phyloP scores from a whole-genome alignment of 2,329 filamentous ascomycete genomes.

The Aspergillus sp. region DNA sequence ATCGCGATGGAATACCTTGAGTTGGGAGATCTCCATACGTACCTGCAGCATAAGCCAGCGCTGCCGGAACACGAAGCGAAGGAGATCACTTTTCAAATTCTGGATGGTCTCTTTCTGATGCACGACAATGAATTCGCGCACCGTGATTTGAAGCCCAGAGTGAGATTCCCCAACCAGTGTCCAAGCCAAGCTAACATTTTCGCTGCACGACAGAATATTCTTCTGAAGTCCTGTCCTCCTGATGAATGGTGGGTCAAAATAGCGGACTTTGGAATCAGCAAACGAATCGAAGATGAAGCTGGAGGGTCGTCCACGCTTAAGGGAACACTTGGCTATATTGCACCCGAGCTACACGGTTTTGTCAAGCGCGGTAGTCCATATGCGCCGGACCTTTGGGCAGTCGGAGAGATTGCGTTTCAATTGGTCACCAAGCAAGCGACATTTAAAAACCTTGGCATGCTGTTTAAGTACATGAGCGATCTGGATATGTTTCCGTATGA shows the following conservation, averaged over 20 bases:
- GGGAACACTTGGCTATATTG: constrained; percentile 8
- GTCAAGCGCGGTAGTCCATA: background rate
- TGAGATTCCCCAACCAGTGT: background rate
- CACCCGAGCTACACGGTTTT: constrained; percentile 4
- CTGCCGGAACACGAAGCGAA: background rate
- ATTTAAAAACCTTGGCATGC: background rate
- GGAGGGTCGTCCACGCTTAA: background rate
- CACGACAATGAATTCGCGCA: constrained; percentile 6
- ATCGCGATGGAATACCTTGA: constrained; percentile 10
- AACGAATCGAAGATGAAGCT: constrained; percentile 4
- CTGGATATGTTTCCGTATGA: background rate
- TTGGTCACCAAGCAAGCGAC: constrained; percentile 3
- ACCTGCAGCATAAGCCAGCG: background rate
- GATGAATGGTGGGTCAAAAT: constrained; percentile 7
- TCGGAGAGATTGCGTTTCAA: constrained; percentile 3
- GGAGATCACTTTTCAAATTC: background rate
- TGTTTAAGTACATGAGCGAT: background rate
- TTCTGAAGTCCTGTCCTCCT: background rate
- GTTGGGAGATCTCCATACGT: constrained; percentile 3
- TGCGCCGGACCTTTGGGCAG: constrained; percentile 8
- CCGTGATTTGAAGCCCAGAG: constrained; percentile 8
- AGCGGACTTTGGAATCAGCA: constrained; percentile 12
- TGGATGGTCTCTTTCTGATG: constrained; percentile 5
- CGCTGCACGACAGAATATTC: constrained; percentile 2
- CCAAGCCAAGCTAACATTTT: too few relatives aligned